Evolutionary conservation across 257 asterid genomes (phyloP).

Genomic region (Plantago major): DNA sequence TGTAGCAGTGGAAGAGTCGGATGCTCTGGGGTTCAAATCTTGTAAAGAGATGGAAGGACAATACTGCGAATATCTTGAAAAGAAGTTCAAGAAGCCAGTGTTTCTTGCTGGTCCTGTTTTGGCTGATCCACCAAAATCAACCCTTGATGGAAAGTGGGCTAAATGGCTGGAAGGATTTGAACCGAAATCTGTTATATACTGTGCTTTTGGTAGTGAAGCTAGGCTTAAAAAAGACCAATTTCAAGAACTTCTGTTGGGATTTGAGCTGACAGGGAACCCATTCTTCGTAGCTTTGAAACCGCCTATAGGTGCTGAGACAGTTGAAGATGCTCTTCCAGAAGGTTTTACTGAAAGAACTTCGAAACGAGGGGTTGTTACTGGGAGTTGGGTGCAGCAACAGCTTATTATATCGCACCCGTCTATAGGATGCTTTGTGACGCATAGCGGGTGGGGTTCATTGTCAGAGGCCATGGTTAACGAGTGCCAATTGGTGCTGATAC

Average conservation of each 20-base stretch:
- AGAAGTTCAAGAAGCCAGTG: constrained; percentile 33
- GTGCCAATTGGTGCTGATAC: constrained; percentile 36
- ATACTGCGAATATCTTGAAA: constrained; percentile 30
- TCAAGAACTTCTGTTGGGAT: constrained; percentile 29
- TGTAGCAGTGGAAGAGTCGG: constrained; percentile 22
- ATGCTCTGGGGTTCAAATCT: constrained; percentile 37
- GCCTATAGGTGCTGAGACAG: constrained; percentile 26
- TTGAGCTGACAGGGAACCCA: constrained; percentile 30
- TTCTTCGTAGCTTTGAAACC: constrained; percentile 35
- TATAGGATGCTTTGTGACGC: constrained; percentile 34
- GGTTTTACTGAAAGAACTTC: constrained; percentile 20
- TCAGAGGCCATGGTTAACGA: constrained; percentile 35
- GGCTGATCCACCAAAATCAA: constrained; percentile 27
- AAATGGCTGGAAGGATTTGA: constrained; percentile 31
- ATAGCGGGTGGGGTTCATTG: constrained; percentile 35
- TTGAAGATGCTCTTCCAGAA: constrained; percentile 34
- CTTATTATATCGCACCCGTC: constrained; percentile 30
- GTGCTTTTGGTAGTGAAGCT: constrained; percentile 51
- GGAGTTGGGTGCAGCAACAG: constrained; percentile 38
- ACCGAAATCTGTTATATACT: constrained; percentile 31
- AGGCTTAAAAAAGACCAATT: constrained; percentile 25
- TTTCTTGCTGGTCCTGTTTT: constrained; percentile 41
- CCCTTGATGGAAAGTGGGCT: constrained; percentile 28
- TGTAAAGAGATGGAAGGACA: constrained; percentile 41
- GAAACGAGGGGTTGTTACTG: constrained; percentile 24